A percentile compares a stretch with the other conserved stretches of the same genome.
Evolutionary conservation across 331 rosid species (phyloP).

Genomic region (Cydonia oblonga): DNA sequence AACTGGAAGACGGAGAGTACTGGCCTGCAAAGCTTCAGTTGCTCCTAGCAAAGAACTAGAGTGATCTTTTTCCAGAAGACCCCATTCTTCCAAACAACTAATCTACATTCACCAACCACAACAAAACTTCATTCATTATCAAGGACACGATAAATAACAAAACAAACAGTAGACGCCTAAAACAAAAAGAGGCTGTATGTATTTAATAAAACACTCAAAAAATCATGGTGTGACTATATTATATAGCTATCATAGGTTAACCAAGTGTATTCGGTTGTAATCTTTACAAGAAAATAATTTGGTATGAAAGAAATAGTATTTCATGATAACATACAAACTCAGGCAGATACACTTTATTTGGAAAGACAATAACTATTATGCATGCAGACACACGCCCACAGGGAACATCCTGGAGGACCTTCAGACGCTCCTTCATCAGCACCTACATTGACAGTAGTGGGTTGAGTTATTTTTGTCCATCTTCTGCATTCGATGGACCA

Average conservation of each 20-base stretch:
- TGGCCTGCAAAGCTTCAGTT: slow-evolving; percentile 95
- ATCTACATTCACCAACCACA: slow-evolving; percentile 43
- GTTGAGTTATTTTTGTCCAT: neutral
- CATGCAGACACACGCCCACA: neutral
- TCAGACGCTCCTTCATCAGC: neutral
- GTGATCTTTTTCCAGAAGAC: slow-evolving; percentile 83
- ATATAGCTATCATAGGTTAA: neutral
- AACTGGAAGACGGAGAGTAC: slow-evolving; percentile 95
- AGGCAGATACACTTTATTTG: neutral
- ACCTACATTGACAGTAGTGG: neutral
- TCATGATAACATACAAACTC: neutral
- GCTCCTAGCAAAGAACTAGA: slow-evolving; percentile 89
- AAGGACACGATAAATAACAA: slow-evolving; percentile 3
- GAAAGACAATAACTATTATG: neutral
- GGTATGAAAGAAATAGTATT: neutral
- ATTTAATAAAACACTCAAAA: neutral
- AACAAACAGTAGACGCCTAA: slow-evolving; percentile 1
- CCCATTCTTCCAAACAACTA: slow-evolving; percentile 86
- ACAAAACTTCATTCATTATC: slow-evolving; percentile 11
- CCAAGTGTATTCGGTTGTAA: neutral
- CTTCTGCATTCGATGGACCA: neutral
- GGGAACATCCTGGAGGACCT: neutral
- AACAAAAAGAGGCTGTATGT: neutral
- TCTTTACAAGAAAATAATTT: neutral
- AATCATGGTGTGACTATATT: neutral